A percentile compares a stretch with the other conserved stretches of the same genome.
Evolutionary conservation across 495 filamentous ascomycete species (phyloP).

Genomic region (Cetradonia linearis): DNA sequence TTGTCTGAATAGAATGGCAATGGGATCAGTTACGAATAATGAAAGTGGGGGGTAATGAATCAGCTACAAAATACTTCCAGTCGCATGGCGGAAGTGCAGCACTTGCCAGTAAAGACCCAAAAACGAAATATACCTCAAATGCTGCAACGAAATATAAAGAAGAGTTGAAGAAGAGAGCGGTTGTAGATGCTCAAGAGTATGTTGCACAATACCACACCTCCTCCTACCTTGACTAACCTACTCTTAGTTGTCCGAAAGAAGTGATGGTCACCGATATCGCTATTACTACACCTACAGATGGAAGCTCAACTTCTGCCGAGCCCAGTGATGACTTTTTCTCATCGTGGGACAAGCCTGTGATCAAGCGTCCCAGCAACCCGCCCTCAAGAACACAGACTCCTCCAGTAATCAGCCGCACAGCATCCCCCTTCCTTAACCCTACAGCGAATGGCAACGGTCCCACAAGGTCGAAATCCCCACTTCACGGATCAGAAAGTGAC

Average conservation of each 20-base stretch:
- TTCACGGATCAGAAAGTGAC: slow-evolving; percentile 45
- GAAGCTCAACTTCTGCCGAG: slow-evolving; percentile 63
- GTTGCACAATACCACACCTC: slow-evolving; percentile 24
- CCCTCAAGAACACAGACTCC: slow-evolving; percentile 85
- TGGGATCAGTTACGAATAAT: slow-evolving; percentile 97
- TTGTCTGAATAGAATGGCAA: slow-evolving; percentile 70
- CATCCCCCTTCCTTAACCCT: slow-evolving; percentile 79
- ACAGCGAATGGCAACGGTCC: slow-evolving; percentile 58
- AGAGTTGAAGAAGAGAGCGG: slow-evolving; percentile 74
- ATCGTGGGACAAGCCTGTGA: slow-evolving; percentile 94
- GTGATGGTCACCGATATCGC: slow-evolving; percentile 72
- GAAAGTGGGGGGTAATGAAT: slow-evolving; percentile 98
- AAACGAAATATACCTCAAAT: slow-evolving; percentile 89
- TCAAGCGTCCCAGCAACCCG: slow-evolving; percentile 93
- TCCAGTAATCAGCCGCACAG: slow-evolving; percentile 70
- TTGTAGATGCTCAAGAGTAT: slow-evolving; percentile 70
- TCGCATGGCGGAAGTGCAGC: slow-evolving; percentile 88
- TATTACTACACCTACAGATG: slow-evolving; percentile 48
- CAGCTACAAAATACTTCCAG: slow-evolving; percentile 95
- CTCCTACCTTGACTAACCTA: slow-evolving; percentile 18
- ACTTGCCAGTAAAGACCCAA: slow-evolving; percentile 87
- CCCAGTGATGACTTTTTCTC: slow-evolving; percentile 84
- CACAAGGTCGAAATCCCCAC: slow-evolving; percentile 69
- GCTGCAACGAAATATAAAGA: slow-evolving; percentile 94
- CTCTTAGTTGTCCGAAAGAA: slow-evolving; percentile 66